phyloP scores from a whole-genome alignment of 805 yeast species.

The Sporopachydermia lactativora region DNA sequence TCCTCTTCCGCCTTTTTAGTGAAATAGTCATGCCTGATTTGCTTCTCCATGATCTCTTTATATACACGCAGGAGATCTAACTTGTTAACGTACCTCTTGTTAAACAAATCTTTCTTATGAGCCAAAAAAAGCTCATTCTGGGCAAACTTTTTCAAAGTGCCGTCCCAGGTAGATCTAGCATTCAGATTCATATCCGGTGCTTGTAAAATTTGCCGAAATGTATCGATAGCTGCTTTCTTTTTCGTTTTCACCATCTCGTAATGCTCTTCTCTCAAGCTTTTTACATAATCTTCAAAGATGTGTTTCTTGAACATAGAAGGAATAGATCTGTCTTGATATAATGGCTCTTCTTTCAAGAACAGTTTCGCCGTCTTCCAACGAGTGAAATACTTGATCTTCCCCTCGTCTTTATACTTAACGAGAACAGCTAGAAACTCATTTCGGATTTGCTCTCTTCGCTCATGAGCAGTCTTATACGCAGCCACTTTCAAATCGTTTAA shows the following conservation, averaged over 20 bases:
- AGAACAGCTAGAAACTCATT: conserved; percentile 32
- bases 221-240: conserved; percentile 5
- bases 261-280: conserved; percentile 19
- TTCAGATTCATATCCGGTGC: conserved; percentile 5
- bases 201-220: conserved; percentile 6
- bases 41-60: conserved; percentile 21
- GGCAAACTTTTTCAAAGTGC: conserved; percentile 16
- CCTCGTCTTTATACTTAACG: conserved; percentile 28
- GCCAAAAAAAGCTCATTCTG: neutral
- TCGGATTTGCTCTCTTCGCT: conserved; percentile 8
- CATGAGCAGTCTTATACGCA: conserved; percentile 2
- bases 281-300: conserved; percentile 38
- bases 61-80: conserved; percentile 47
- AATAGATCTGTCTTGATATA: conserved; percentile 44
- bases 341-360: conserved; percentile 48
- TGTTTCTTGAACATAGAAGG: conserved; percentile 42
- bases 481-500: conserved; percentile 16
- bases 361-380: conserved; percentile 48
- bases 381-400: conserved; percentile 37
- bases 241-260: conserved; percentile 13
- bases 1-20: conserved; percentile 16
- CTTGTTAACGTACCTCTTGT: conserved; percentile 38
- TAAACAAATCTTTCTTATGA: conserved; percentile 33
- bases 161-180: conserved; percentile 25
- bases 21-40: conserved; percentile 17